Evolutionary conservation across 352 stramenopile species (phyloP).

Genomic region (Globisporangium splendens): DNA sequence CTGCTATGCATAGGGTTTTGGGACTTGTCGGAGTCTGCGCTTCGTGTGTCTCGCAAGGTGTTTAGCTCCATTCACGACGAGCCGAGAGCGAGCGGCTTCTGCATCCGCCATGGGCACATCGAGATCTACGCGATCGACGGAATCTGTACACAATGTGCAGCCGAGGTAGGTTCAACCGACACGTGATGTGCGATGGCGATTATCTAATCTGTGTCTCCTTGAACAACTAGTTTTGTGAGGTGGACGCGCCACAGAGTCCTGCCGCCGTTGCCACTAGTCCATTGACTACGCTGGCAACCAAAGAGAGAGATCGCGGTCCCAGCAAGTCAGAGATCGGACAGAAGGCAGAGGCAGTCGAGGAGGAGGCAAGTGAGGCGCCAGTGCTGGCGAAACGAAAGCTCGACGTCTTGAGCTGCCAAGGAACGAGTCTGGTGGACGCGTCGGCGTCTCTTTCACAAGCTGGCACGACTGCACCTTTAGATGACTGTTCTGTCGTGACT

Average conservation of each 20-base stretch:
- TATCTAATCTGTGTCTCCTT: too few species aligned
- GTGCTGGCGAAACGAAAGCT: conserved; percentile 1
- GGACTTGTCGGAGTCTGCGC: conserved; percentile 31
- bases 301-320: too few species aligned
- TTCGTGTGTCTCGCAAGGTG: conserved; percentile 24
- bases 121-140: conserved; percentile 40
- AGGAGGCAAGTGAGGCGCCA: neutral
- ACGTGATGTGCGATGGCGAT: too few species aligned
- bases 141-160: conserved; percentile 43
- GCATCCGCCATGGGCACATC: conserved; percentile 44
- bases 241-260: too few species aligned
- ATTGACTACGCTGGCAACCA: too few species aligned
- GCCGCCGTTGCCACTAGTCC: too few species aligned
- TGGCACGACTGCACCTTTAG: too few species aligned
- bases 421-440: neutral
- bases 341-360: neutral
- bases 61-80: conserved; percentile 34
- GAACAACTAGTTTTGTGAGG: too few species aligned
- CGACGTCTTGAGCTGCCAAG: conserved; percentile 2
- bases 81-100: conserved; percentile 41
- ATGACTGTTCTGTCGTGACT: too few species aligned
- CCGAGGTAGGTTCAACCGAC: conserved; percentile 28
- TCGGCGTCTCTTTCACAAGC: neutral
- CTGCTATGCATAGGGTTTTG: conserved; percentile 37
- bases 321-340: too few species aligned